Conservation (phyloP, 148 eudicot genomes). For the Silene uniflora region DNA sequence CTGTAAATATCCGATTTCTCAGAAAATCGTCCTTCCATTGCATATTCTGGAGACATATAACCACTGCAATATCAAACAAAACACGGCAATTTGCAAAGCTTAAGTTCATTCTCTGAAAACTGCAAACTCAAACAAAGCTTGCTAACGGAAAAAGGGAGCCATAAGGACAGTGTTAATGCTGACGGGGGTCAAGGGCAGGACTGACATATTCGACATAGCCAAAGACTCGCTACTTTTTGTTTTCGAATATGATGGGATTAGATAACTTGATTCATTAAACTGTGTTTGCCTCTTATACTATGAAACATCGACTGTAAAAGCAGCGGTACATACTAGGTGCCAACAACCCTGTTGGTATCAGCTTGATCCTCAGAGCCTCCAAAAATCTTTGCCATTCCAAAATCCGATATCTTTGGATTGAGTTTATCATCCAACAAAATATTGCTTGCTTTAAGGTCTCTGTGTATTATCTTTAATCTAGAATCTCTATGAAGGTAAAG, state of each 20-base stretch:
- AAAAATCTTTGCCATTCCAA: constrained; percentile 58
- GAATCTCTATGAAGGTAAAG: constrained; percentile 64
- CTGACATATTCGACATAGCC: neutral
- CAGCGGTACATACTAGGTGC: constrained; percentile 51
- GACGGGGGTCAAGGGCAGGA: neutral
- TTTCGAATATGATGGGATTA: neutral
- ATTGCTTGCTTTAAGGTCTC: constrained; percentile 52
- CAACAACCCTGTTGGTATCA: constrained; percentile 51
- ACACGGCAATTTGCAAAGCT: neutral
- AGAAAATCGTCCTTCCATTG: constrained; percentile 36
- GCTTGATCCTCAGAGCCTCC: constrained; percentile 50
- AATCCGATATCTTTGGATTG: constrained; percentile 50
- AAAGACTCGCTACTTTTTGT: neutral
- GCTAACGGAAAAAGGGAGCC: no score
- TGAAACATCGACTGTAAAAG: neutral
- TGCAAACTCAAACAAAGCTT: no score
- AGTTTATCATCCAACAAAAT: constrained; percentile 43
- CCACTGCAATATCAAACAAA: constrained; percentile 24
- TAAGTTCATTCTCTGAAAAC: no score
- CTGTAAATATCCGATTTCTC: constrained; percentile 39
- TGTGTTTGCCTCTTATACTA: no score
- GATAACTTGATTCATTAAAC: neutral
- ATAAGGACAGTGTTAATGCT: no score
- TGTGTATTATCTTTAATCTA: constrained; percentile 42
- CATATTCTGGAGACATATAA: constrained; percentile 39